These are phyloP conservation scores for Drosera capensis DNA, from an alignment of 148 eudicot genomes.

Conservation along the genomic window DNA sequence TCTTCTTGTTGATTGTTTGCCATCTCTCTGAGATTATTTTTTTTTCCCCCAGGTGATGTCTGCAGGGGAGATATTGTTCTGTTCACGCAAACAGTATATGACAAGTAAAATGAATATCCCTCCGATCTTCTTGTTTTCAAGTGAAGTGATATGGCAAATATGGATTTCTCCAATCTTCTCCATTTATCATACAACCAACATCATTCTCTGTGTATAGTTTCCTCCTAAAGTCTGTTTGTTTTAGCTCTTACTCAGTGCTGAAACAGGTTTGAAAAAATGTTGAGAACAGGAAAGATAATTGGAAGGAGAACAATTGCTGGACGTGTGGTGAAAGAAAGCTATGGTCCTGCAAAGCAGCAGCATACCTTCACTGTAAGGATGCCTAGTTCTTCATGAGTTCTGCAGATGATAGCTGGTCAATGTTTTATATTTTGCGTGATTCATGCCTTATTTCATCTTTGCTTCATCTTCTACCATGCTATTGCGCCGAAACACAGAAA, in stretches of 20 bases:
- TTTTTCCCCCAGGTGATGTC: slow-evolving; percentile 55
- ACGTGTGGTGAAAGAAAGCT: slow-evolving; percentile 77
- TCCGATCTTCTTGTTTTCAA: slow-evolving; percentile 1
- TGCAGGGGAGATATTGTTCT: slow-evolving; percentile 80
- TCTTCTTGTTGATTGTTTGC: neutral
- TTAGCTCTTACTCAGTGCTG: neutral
- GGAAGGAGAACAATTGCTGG: slow-evolving; percentile 75
- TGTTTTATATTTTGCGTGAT: neutral
- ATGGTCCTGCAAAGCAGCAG: slow-evolving; percentile 80
- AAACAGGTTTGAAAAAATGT: slow-evolving; percentile 49
- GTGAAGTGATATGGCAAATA: neutral
- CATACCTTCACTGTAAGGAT: slow-evolving; percentile 78
- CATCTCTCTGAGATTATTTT: neutral
- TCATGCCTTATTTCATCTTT: neutral
- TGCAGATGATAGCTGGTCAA: neutral
- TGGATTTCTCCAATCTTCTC: neutral
- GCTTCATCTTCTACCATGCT: neutral
- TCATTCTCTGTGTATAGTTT: neutral
- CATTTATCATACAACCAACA: neutral
- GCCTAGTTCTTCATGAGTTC: neutral
- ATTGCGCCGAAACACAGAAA: too few relatives aligned
- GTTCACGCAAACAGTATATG: slow-evolving; percentile 66
- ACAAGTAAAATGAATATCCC: slow-evolving; percentile 33
- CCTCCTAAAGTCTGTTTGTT: neutral
- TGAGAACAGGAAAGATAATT: slow-evolving; percentile 26